Evolutionary conservation across 208 protist species (phyloP), one percentile per base, ranked within the genome.

Genomic region (Trichomonas tenax): DNA sequence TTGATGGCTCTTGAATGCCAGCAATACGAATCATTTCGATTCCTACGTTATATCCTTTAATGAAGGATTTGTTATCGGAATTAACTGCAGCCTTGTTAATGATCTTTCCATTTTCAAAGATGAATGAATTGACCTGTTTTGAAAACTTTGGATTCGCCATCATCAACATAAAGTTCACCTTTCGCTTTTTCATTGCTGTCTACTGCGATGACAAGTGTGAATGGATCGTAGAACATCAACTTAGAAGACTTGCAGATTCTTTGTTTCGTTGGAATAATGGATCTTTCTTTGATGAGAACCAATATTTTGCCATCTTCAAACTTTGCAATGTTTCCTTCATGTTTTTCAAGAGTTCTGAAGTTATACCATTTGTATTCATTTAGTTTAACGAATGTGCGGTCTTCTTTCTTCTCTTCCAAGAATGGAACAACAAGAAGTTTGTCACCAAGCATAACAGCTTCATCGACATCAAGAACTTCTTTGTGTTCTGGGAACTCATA

Each of bases 261-360:
- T 72, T 99, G 97, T 97, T 98, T 98, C 48, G 97, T 97, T 14
- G 98, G 98, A 49, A 99, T 96, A 72, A 99, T 98, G 96, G 98
- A 97, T 38, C 99, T 99, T 51, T 98, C 98, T 31, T 98, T 97
- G 58, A 99, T 96, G 96, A 98, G 99, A 51, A 99, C 97, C 44
- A 98, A 98, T 44, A 99, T 99, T 23, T 44, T 88, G 48, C 63
- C 93, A 34, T 41, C 34, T 82, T 93, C 34, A 40, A 89, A 89
- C 9, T 9, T 15, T 41, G 36, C 36, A n/a, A 8, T 15, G 31
- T 26, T 21, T 46, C 11, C 46, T 46, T 41, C 34, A 89, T 72
- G 26, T n/a, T 72, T 72, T 63, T 48, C 97, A 34, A 97, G 81
- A 97, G 97, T 98, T 98, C 98, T 98, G 98, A 82, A 95, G 26